Conservation (phyloP, 352 stramenopile species). For the Discostella stelligera region DNA sequence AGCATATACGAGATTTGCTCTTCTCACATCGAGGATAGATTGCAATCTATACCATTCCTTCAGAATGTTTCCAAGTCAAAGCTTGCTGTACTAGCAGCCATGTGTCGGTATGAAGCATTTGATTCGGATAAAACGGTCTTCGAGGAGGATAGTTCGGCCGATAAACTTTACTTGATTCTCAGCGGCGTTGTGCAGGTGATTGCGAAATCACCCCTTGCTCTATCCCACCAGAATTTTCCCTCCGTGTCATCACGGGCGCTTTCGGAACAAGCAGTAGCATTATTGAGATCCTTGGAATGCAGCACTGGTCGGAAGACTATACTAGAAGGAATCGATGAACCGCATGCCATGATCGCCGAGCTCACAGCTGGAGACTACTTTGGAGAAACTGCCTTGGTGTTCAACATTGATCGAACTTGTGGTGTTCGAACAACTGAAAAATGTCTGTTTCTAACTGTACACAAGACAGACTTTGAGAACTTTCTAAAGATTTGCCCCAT, state of each 20-base stretch:
- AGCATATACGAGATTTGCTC: constrained; percentile 34
- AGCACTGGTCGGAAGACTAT: constrained; percentile 23
- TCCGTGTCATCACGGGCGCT: constrained; percentile 9
- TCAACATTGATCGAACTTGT: constrained; percentile 58
- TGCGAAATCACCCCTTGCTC: constrained; percentile 20
- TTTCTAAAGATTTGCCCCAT: constrained; percentile 56
- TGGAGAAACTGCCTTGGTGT: constrained; percentile 58
- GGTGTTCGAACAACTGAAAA: constrained; percentile 48
- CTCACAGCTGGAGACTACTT: constrained; percentile 58
- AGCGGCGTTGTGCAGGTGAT: constrained; percentile 46
- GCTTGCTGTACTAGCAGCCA: constrained; percentile 47
- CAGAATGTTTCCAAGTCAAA: constrained; percentile 33
- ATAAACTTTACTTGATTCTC: constrained; percentile 58
- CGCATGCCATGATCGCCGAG: constrained; percentile 44
- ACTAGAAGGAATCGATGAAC: constrained; percentile 10
- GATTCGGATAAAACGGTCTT: constrained; percentile 44
- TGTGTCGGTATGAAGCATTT: constrained; percentile 61
- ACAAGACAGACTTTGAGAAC: constrained; percentile 58
- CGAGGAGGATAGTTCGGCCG: constrained; percentile 41
- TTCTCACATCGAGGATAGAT: constrained; percentile 44
- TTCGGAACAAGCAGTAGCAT: constrained; percentile 24
- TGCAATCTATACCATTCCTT: constrained; percentile 43
- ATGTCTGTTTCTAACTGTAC: constrained; percentile 54
- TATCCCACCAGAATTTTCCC: neutral
- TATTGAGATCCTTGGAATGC: constrained; percentile 44